Percentiles rank a stretch among this genome's conserved stretches.
Conservation (phyloP, 768 basidiomycete species). For the Termitomyces titanicus region DNA sequence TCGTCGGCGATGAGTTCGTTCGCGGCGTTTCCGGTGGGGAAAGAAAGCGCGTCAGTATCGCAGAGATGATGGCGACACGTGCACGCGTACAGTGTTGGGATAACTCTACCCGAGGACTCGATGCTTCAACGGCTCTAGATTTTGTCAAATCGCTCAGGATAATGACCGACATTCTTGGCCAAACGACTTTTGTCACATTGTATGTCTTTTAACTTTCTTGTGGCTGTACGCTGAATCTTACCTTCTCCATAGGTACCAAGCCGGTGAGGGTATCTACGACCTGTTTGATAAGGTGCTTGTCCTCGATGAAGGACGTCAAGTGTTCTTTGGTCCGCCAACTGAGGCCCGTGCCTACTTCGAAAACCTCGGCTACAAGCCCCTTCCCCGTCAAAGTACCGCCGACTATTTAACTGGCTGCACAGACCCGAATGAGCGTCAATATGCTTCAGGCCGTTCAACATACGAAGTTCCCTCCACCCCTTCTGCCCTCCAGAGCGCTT, state of each 20-base stretch:
- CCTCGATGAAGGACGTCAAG: conserved; percentile 75
- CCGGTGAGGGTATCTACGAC: conserved; percentile 73
- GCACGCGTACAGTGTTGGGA: conserved; percentile 83
- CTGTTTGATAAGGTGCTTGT: conserved; percentile 88
- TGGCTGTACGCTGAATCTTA: neutral
- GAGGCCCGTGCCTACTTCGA: conserved; percentile 82
- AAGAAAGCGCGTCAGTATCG: conserved; percentile 77
- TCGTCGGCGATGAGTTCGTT: conserved; percentile 85
- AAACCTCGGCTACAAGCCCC: conserved; percentile 63
- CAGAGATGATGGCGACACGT: conserved; percentile 83
- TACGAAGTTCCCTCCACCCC: conserved; percentile 65
- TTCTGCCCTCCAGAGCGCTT: conserved; percentile 63
- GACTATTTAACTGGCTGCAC: conserved; percentile 86
- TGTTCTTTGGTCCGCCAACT: conserved; percentile 73
- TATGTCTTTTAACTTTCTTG: conserved; percentile 26
- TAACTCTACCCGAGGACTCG: conserved; percentile 77
- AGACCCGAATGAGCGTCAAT: conserved; percentile 82
- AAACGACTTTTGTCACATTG: conserved; percentile 79
- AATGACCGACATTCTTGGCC: conserved; percentile 79
- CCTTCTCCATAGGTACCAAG: conserved; percentile 56
- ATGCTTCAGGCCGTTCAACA: conserved; percentile 57
- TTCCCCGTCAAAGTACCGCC: conserved; percentile 80
- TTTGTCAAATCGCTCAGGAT: conserved; percentile 76
- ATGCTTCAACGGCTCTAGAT: conserved; percentile 86
- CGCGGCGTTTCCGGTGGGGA: conserved; percentile 80